Base-by-base conservation (phyloP, 2,329 filamentous ascomycete genomes). In the Epichloe sibirici region DNA sequence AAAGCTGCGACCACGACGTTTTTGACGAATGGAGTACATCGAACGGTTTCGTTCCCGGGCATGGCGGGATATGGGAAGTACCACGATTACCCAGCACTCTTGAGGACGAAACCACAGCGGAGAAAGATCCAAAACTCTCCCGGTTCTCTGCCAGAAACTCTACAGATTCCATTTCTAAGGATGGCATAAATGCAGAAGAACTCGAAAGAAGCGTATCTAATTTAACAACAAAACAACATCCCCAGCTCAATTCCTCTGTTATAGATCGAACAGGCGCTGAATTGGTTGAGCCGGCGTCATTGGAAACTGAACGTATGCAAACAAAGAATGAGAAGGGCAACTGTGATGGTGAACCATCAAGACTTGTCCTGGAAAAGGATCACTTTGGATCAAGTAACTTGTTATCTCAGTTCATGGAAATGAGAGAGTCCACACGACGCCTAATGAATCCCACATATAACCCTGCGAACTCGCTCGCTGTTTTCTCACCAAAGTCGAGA, bases 361-460 rank as follows among this genome's bases (percentile, higher is more conserved):
- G 31, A 31, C 15, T n/a, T 37, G 25, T n/a, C 3, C 17, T 5
- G 17, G 42, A 23, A 23, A 49, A 12, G 11, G 12, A 42, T 5
- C 25, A 46, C 17, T 43, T 43, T 46, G 37, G 31, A n/a, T 31
- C 53, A 31, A 39, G 40, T 5, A 35, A 45, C n/a, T 40, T 55
- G 15, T 21, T 55, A 17, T 53, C 45, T 21, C 44, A 28, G 9
- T 55, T 53, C 9, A 55, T 55, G 53, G 45, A 40, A n/a, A 51
- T 55, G 51, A 49, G 39, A 40, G 51, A 51, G 12, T 43, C 43
- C 7, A 39, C 17, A n/a, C 15, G 17, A 34, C 23, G 47, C 15
- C 6, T 12, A 25, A 39, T 17, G 35, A 21, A 31, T 39, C 13
- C 34, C 23, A 34, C 5, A 11, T 45, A 40, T 13, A 9, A 23